phyloP scores from a whole-genome alignment of 2,329 filamentous ascomycete genomes.

The Aspergillus fischeri region DNA sequence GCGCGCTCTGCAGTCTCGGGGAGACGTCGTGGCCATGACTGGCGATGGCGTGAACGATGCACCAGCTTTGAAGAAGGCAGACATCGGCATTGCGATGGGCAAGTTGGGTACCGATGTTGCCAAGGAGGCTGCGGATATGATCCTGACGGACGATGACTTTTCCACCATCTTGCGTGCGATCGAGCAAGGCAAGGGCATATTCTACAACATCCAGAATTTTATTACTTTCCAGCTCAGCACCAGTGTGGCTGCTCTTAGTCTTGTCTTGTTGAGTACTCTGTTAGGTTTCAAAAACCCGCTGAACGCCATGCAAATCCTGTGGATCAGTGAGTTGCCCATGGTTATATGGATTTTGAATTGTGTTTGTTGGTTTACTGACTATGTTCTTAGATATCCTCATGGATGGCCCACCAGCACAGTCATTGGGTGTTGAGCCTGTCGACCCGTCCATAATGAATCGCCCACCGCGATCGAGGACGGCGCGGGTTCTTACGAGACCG shows the following conservation, averaged over 20 bases:
- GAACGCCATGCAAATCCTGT: constrained; percentile 99
- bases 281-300: constrained; percentile 92
- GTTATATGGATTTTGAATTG: background rate
- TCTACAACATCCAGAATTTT: constrained; percentile 99
- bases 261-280: constrained; percentile 89
- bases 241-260: constrained; percentile 83
- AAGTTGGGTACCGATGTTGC: constrained; percentile 92
- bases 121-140: constrained; percentile 89
- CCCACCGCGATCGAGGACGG: constrained; percentile 79
- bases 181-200: constrained; percentile 98
- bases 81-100: constrained; percentile 98
- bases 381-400: constrained; percentile 81
- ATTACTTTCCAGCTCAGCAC: constrained; percentile 97
- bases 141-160: constrained; percentile 84
- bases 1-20: constrained; percentile 79
- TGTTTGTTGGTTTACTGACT: constrained; percentile 24
- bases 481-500: constrained; percentile 81
- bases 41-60: constrained; percentile 98
- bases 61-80: constrained; percentile 90
- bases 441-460: constrained; percentile 91
- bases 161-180: constrained; percentile 90
- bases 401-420: constrained; percentile 97
- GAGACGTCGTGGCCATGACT: constrained; percentile 98
- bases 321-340: constrained; percentile 75
- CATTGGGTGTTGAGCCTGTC: constrained; percentile 89